A percentile compares a stretch with the other conserved stretches of the same genome.
phyloP scores from a whole-genome alignment of 1,284 basidiomycete genomes.

The Volvariella surrecta region DNA sequence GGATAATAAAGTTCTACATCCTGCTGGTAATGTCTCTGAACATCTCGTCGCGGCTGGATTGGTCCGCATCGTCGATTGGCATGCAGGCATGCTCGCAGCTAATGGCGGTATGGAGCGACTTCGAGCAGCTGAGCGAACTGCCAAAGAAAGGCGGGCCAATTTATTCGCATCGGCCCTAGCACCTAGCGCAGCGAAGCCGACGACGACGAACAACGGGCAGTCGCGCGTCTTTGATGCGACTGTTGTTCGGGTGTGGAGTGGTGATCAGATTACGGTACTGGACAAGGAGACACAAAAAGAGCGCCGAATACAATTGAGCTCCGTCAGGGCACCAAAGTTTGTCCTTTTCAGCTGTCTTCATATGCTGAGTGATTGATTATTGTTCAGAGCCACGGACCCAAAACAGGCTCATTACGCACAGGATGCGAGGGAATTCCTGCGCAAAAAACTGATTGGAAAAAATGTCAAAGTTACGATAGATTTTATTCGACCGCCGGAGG shows the following conservation, averaged over 20 bases:
- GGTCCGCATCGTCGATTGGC: conserved; percentile 95
- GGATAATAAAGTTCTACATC: conserved; percentile 61
- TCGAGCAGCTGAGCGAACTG: conserved; percentile 76
- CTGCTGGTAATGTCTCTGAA: conserved; percentile 92
- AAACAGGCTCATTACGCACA: conserved; percentile 86
- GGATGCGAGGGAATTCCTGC: conserved; percentile 88
- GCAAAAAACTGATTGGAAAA: conserved; percentile 89
- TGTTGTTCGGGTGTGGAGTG: conserved; percentile 86
- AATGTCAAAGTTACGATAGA: conserved; percentile 79
- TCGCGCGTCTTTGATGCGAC: conserved; percentile 69
- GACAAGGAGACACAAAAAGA: conserved; percentile 73
- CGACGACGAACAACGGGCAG: conserved; percentile 33
- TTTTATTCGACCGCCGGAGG: conserved; percentile 88
- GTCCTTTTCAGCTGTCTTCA: conserved; percentile 4
- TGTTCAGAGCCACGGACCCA: conserved; percentile 66
- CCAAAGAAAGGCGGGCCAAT: conserved; percentile 76
- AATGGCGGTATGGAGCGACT: conserved; percentile 80
- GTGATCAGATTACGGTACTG: conserved; percentile 82
- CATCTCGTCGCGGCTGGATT: conserved; percentile 80
- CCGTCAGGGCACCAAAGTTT: conserved; percentile 80
- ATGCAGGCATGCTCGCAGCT: conserved; percentile 87
- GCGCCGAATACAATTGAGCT: conserved; percentile 82
- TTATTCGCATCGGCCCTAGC: conserved; percentile 63
- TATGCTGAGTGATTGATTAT: conserved; percentile 8
- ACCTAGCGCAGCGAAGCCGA: conserved; percentile 29